Evolutionary conservation across 2,329 filamentous ascomycete genomes (phyloP), one percentile per base, ranked within the genome.

Genomic region (Arthrobotrys musiformis): DNA sequence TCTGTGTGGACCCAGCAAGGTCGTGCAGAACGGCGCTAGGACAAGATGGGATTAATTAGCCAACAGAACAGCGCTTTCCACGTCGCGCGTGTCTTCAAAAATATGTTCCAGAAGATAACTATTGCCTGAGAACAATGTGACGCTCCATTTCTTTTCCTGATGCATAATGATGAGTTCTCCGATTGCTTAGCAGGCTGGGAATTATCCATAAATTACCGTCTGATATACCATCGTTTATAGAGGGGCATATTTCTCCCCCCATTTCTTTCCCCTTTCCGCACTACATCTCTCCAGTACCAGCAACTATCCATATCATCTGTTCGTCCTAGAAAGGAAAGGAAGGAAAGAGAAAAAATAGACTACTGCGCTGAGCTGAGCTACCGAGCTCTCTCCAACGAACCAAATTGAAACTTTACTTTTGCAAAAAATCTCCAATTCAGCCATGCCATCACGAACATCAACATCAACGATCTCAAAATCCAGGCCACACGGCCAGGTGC

Each of bases 371-470:
- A 33, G 30, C 30, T 9, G 30, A 33, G 37, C 44, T 48, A n/a
- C n/a, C n/a, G 22, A 48, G 44, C 44, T 48, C 42, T 46, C 3
- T 24, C 4, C 42, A 28, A 15, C 58, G 2, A 50, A 26, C 13
- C 15, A 30, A n/a, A 24, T 28, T 30, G 13, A 33, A 50, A n/a
- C n/a, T n/a, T n/a, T n/a, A n/a, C n/a, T n/a, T n/a, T n/a, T 24
- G 11, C 22, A 54, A 17, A 46, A 70, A 52, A 24, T 54, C 9
- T 24, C 11, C 26, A 48, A 73, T 68, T 48, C 5, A 19, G 13
- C 44, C 44, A 75, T 75, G 70, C 63, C 70, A 26, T 63, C 63
- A 37, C 70, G 54, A 61, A 73, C 50, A 40, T 62, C 70, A 19
- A 63, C 70, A 35, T 61, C 69, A 24, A 75, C 70, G 44, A 40